phyloP scores from a whole-genome alignment of 345 rosid genomes.

The Murraya paniculata region DNA sequence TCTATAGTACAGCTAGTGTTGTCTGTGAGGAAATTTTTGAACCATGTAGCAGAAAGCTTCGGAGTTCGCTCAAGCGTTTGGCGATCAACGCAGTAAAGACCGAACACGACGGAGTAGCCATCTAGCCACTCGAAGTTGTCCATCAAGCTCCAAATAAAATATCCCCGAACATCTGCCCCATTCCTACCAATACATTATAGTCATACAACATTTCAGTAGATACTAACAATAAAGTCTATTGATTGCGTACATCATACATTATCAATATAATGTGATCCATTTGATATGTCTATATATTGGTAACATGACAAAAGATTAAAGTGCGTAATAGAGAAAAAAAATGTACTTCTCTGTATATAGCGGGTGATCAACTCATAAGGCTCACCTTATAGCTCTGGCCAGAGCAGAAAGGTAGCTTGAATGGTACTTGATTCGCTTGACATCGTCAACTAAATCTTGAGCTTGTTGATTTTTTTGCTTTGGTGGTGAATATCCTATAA shows the following conservation, averaged over 20 bases:
- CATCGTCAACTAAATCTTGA: constrained; percentile 22
- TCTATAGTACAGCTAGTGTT: not conserved
- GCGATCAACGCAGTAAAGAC: constrained; percentile 31
- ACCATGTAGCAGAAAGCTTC: constrained; percentile 44
- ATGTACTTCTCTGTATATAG: too few relatives aligned
- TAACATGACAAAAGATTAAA: too few relatives aligned
- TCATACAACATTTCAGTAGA: not conserved
- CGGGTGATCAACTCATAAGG: not conserved
- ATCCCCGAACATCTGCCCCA: constrained; percentile 47
- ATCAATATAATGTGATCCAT: not conserved
- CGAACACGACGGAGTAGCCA: constrained; percentile 28
- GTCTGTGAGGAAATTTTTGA: constrained; percentile 28
- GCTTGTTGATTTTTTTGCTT: not conserved
- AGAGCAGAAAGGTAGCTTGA: constrained; percentile 36
- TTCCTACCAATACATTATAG: constrained; percentile 18
- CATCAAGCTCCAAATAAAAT: constrained; percentile 41
- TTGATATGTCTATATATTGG: not conserved
- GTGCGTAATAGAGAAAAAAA: too few relatives aligned
- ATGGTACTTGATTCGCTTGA: constrained; percentile 31
- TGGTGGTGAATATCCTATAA: constrained; percentile 32
- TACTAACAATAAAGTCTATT: too few relatives aligned
- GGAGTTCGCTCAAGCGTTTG: constrained; percentile 30
- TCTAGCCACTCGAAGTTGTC: constrained; percentile 42
- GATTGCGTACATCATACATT: too few relatives aligned
- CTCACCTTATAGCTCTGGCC: constrained; percentile 37